Percentiles rank a stretch among this genome's conserved stretches.
These are phyloP conservation scores for Celoporthe dispersa DNA, from an alignment of 2,329 filamentous ascomycete species.

Conservation along the genomic window DNA sequence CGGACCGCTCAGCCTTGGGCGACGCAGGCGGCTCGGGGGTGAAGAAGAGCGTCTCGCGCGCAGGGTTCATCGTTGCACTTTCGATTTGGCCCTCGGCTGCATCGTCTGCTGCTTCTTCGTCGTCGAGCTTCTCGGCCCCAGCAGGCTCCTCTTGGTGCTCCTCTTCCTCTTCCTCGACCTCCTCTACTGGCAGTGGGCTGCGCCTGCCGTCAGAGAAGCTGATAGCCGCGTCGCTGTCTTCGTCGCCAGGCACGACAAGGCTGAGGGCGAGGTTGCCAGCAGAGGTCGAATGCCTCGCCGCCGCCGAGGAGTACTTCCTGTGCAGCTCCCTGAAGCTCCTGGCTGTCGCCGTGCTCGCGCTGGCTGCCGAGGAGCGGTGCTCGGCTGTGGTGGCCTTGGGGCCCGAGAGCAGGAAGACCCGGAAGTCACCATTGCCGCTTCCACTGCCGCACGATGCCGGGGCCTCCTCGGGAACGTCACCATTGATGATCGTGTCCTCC, in stretches of 20 bases:
- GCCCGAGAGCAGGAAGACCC: constrained; percentile 51
- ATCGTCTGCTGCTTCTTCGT: constrained; percentile 29
- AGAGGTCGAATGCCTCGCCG: constrained; percentile 46
- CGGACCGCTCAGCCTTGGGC: constrained; percentile 28
- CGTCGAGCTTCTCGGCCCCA: constrained; percentile 31
- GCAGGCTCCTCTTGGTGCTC: constrained; percentile 36
- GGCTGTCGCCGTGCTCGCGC: constrained; percentile 69
- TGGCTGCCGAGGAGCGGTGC: constrained; percentile 65
- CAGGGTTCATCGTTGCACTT: constrained; percentile 38
- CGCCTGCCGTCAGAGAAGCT: constrained; percentile 64
- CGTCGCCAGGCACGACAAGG: constrained; percentile 56
- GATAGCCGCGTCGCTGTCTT: constrained; percentile 63
- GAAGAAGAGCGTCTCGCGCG: constrained; percentile 43
- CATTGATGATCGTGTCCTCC: constrained; percentile 17
- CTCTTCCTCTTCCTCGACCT: constrained; percentile 44
- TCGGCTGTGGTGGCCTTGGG: constrained; percentile 42
- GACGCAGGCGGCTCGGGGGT: constrained; percentile 47
- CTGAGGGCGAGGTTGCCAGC: constrained; percentile 48
- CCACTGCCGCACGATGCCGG: constrained; percentile 28
- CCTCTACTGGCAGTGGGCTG: constrained; percentile 58
- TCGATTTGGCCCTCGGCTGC: constrained; percentile 33
- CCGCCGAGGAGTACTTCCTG: constrained; percentile 60
- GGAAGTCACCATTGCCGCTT: constrained; percentile 50
- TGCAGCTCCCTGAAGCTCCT: constrained; percentile 68
- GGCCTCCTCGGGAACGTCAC: constrained; percentile 38